These are phyloP conservation scores for Pestalotiopsis fici DNA, from an alignment of 2,329 filamentous ascomycete genomes.

Conservation along the genomic window DNA sequence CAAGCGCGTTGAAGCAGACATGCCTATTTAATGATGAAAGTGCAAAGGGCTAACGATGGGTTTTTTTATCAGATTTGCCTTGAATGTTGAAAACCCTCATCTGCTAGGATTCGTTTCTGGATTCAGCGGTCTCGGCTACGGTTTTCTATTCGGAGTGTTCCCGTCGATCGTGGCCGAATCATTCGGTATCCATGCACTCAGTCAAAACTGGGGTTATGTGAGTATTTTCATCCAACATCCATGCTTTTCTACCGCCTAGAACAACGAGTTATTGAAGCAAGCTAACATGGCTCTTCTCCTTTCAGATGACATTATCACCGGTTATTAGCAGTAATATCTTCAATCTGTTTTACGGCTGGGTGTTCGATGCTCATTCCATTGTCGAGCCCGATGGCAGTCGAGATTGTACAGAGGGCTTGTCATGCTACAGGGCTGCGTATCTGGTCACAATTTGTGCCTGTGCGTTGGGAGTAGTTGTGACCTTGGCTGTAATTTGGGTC, in stretches of 20 bases:
- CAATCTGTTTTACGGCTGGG: constrained; percentile 84
- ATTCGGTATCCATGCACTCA: constrained; percentile 86
- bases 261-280: background rate
- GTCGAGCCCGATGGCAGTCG: constrained; percentile 69
- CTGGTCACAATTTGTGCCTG: constrained; percentile 75
- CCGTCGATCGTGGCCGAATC: constrained; percentile 87
- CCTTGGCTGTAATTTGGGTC: constrained; percentile 69
- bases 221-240: background rate
- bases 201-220: constrained; percentile 81
- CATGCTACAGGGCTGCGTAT: constrained; percentile 83
- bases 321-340: constrained; percentile 89
- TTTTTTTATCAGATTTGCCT: constrained; percentile 42
- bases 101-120: constrained; percentile 77
- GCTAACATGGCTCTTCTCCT: constrained; percentile 27
- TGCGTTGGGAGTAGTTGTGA: constrained; percentile 66
- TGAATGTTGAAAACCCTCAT: constrained; percentile 76
- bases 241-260: background rate
- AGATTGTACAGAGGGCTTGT: constrained; percentile 74
- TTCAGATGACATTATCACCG: constrained; percentile 82
- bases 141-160: constrained; percentile 91
- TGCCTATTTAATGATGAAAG: background rate
- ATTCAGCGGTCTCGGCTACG: constrained; percentile 86
- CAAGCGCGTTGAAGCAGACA: background rate
- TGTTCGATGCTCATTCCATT: constrained; percentile 80
- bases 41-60: background rate